Conservation (phyloP, 2,329 filamentous ascomycete genomes). For the Pyrenochaeta sp. region DNA sequence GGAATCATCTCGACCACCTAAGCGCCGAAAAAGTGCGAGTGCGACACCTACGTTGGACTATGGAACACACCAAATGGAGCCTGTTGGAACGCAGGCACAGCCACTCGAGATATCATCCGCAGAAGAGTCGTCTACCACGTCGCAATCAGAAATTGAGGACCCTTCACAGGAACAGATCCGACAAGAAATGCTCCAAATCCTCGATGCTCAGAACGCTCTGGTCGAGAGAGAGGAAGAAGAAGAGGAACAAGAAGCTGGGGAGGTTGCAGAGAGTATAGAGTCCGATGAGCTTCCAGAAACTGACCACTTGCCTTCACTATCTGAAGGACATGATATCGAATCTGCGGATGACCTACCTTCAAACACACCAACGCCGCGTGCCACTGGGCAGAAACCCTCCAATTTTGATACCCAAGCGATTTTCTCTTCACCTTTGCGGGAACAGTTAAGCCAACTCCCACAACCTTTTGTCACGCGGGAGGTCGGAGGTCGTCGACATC, state of each 20-base stretch:
- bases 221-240: slow-evolving; percentile 8
- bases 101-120: slow-evolving; percentile 35
- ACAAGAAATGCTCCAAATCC: slow-evolving; percentile 2
- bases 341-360: slow-evolving; percentile 25
- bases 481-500: neutral
- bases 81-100: slow-evolving; percentile 18
- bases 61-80: neutral
- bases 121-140: slow-evolving; percentile 17
- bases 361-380: slow-evolving; percentile 41
- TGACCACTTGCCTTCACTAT: slow-evolving; percentile 1
- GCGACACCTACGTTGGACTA: slow-evolving; percentile 8
- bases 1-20: slow-evolving; percentile 14
- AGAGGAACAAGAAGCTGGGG: neutral
- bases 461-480: slow-evolving; percentile 15
- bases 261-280: slow-evolving; percentile 21
- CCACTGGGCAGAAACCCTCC: slow-evolving; percentile 23
- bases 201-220: neutral
- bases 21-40: slow-evolving; percentile 25
- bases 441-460: slow-evolving; percentile 8
- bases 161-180: slow-evolving; percentile 9
- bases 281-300: slow-evolving; percentile 18
- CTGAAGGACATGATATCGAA: slow-evolving; percentile 6
- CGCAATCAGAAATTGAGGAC: slow-evolving; percentile 10
- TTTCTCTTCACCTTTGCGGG: slow-evolving; percentile 38
- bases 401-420: slow-evolving; percentile 47